Evolutionary conservation across 192 early-diverging fungal species (phyloP).

Genomic region (Jimgerdemannia flammicorona): DNA sequence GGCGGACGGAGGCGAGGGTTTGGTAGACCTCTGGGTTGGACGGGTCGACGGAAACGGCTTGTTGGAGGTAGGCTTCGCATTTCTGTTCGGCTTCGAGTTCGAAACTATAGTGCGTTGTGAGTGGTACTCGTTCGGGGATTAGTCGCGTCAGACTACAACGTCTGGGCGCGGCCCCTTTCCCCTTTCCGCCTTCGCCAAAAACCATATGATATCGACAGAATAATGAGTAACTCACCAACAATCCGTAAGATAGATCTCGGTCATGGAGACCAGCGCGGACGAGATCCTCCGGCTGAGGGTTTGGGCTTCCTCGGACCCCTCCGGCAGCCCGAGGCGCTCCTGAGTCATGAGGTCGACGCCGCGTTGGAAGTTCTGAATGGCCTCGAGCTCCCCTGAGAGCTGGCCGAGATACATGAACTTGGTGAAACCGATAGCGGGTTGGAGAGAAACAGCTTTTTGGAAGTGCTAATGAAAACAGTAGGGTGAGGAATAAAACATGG

Average conservation of each 20-base stretch:
- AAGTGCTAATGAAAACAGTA: slow-evolving; percentile 39
- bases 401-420: slow-evolving; percentile 91
- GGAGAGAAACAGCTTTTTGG: slow-evolving; percentile 63
- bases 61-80: slow-evolving; percentile 70
- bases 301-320: slow-evolving; percentile 38
- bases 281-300: slow-evolving; percentile 65
- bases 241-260: slow-evolving; percentile 97
- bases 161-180: no score
- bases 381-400: slow-evolving; percentile 59
- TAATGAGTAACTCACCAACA: slow-evolving; percentile 69
- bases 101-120: slow-evolving; percentile 49
- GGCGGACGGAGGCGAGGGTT: slow-evolving; percentile 82
- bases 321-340: slow-evolving; percentile 38
- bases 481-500: background rate
- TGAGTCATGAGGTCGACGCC: slow-evolving; percentile 64
- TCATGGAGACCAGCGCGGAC: slow-evolving; percentile 87
- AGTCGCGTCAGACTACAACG: no score
- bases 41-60: slow-evolving; percentile 67
- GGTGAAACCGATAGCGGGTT: slow-evolving; percentile 61
- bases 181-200: background rate
- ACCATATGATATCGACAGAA: background rate
- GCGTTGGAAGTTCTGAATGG: slow-evolving; percentile 66
- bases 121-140: background rate
- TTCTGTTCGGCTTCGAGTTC: slow-evolving; percentile 84
- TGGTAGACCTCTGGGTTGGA: slow-evolving; percentile 82